Conservation (phyloP, 2,329 filamentous ascomycete genomes). For the Aspergillus phoenicis region DNA sequence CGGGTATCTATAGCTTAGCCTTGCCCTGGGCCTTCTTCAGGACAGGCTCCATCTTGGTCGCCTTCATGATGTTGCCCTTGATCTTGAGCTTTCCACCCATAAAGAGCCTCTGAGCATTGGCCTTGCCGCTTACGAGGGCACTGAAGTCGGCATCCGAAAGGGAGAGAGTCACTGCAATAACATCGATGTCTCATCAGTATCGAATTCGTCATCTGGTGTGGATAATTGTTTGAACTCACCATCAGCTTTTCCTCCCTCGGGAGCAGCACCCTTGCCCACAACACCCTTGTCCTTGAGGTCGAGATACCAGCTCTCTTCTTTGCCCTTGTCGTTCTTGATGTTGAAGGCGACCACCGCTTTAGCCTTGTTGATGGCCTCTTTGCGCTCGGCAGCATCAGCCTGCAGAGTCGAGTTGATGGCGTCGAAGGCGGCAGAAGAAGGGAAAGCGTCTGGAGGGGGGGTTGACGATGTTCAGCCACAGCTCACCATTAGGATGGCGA, state of each 20-base stretch:
- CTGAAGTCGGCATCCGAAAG: slow-evolving; percentile 86
- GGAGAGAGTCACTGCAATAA: slow-evolving; percentile 71
- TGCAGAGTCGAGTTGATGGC: slow-evolving; percentile 74
- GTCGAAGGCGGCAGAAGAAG: slow-evolving; percentile 89
- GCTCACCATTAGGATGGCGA: not conserved
- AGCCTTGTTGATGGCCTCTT: slow-evolving; percentile 86
- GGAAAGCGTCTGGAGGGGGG: slow-evolving; percentile 69
- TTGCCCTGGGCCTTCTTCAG: slow-evolving; percentile 83
- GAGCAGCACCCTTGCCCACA: slow-evolving; percentile 73
- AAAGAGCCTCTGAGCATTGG: slow-evolving; percentile 92
- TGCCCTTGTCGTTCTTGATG: slow-evolving; percentile 81
- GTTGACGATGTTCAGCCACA: slow-evolving; percentile 12
- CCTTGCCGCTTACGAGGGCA: slow-evolving; percentile 80
- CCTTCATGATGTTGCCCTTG: slow-evolving; percentile 97
- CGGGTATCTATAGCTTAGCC: slow-evolving; percentile 72
- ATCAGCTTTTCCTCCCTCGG: slow-evolving; percentile 74
- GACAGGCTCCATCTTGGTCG: slow-evolving; percentile 92
- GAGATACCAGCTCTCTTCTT: slow-evolving; percentile 87
- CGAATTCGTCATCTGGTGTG: not conserved
- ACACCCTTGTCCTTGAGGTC: slow-evolving; percentile 89
- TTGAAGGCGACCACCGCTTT: slow-evolving; percentile 88
- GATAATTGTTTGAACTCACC: slow-evolving; percentile 56
- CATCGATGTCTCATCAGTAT: not conserved
- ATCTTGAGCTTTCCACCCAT: slow-evolving; percentile 99
- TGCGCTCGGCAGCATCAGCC: slow-evolving; percentile 70